These are phyloP conservation scores for Cokeromyces recurvatus DNA, from an alignment of 371 early-diverging fungal genomes.

Conservation along the genomic window DNA sequence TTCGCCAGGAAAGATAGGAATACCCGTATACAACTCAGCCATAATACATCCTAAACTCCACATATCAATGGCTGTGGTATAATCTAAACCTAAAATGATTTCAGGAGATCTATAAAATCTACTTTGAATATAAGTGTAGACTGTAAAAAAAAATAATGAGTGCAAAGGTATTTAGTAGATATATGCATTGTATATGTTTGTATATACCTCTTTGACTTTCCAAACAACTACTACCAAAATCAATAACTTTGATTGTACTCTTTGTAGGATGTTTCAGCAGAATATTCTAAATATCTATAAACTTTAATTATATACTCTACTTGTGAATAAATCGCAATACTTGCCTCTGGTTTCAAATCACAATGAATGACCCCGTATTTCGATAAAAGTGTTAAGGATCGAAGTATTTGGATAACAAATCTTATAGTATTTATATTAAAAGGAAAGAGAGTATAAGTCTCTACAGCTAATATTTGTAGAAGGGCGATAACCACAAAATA, in stretches of 20 bases:
- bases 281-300: too few relatives aligned
- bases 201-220: slow-evolving; percentile 79
- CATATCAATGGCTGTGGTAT: slow-evolving; percentile 96
- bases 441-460: too few relatives aligned
- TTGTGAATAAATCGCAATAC: too few relatives aligned
- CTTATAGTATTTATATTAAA: too few relatives aligned
- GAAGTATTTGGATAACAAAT: slow-evolving; percentile 84
- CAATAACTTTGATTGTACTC: slow-evolving; percentile 93
- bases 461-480: too few relatives aligned
- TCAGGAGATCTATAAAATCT: slow-evolving; percentile 98
- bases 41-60: slow-evolving; percentile 99
- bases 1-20: slow-evolving; percentile 96
- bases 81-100: slow-evolving; percentile 67
- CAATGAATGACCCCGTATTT: slow-evolving; percentile 91
- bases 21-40: slow-evolving; percentile 92
- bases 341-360: slow-evolving; percentile 99
- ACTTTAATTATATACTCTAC: too few relatives aligned
- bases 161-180: too few relatives aligned
- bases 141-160: too few relatives aligned
- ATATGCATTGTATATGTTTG: too few relatives aligned
- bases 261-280: slow-evolving; percentile 68
- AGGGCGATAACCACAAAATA: too few relatives aligned
- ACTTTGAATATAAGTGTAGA: slow-evolving; percentile 97
- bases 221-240: slow-evolving; percentile 94
- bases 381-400: slow-evolving; percentile 74